Evolutionary conservation across 192 early-diverging fungal species (phyloP).

Genomic region (Dispira simplex): DNA sequence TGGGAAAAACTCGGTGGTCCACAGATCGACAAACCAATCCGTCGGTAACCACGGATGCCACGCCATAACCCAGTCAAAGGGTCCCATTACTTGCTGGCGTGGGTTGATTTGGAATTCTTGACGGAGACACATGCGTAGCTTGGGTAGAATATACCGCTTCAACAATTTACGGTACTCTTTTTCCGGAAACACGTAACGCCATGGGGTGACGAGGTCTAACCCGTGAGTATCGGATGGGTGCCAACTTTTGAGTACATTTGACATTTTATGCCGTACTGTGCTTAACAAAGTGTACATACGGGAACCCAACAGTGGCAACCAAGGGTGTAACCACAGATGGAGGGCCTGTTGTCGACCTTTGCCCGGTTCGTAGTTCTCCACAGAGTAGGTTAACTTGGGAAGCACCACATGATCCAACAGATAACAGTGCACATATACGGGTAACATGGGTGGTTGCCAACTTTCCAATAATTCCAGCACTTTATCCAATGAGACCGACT

Average conservation of each 20-base stretch:
- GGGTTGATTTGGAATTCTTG: conserved; percentile 58
- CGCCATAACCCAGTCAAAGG: conserved; percentile 39
- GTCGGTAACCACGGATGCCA: conserved; percentile 42
- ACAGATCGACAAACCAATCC: conserved; percentile 34
- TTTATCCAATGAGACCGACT: not conserved
- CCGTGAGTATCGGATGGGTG: conserved; percentile 39
- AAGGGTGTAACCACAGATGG: conserved; percentile 69
- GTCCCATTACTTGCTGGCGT: conserved; percentile 43
- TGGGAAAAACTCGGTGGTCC: conserved; percentile 66
- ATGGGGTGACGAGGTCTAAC: conserved; percentile 33
- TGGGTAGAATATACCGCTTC: conserved; percentile 40
- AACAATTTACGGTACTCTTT: not conserved
- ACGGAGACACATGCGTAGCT: conserved; percentile 40
- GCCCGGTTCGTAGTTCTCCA: conserved; percentile 45
- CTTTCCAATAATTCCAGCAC: conserved; percentile 35
- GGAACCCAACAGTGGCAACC: conserved; percentile 51
- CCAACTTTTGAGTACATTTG: conserved; percentile 38
- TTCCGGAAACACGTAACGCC: conserved; percentile 33
- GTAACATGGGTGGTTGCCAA: conserved; percentile 49
- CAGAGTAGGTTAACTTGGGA: conserved; percentile 50
- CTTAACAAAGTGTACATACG: conserved; percentile 31
- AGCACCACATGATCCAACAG: conserved; percentile 64
- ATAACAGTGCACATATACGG: conserved; percentile 54
- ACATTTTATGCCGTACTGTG: conserved; percentile 44
- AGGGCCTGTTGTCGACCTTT: conserved; percentile 32